Evolutionary conservation across 768 basidiomycete genomes (phyloP), one percentile per base, ranked within the genome.

Genomic region (Trametes sanguinea): DNA sequence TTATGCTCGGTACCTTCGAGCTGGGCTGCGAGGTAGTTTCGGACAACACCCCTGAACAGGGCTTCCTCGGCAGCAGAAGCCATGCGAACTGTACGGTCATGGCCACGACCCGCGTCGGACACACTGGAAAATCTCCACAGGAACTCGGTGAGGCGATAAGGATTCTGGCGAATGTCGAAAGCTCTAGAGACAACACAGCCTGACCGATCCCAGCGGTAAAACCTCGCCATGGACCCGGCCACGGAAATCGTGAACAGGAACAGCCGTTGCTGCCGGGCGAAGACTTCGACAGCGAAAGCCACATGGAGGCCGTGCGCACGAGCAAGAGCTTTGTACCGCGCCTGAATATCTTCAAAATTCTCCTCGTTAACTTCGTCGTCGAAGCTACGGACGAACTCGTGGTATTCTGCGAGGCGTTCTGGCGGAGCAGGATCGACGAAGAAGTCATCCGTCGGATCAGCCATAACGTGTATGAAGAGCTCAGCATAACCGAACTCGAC

Each of bases 141-240:
- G 53, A 75, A 77, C 10, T 73, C 68, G 3, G 66, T 53, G 3
- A 78, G 64, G 0, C 60, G n/a, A 10, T 63, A 47, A 8, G 66
- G 63, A 2, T 71, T 27, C 9, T 65, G 11, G 2, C 60, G 46
- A 39, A 69, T 71, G 53, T 74, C 62, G 65, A 77, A 75, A 0
- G 53, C 30, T 27, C 57, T 56, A 1, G 75, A 67, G 5, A 76
- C 73, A 13, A 77, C 62, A 2, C 63, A 67, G 7, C 74, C 77
- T 4, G 73, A 59, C 2, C 76, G 69, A 57, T 78, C 77, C 61
- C 69, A 67, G 2, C 71, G 68, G 32, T 78, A 65, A 37, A 78
- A 54, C 3, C 76, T 71, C n/a, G 66, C 73, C 17, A 55, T 54
- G 1, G 66, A 63, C 37, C 69, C 68, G 29, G 53, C 64, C 32